Percentiles rank a stretch among this genome's conserved stretches.
Evolutionary conservation across 208 protist species (phyloP).

Genomic region (Tritrichomonas musculus): DNA sequence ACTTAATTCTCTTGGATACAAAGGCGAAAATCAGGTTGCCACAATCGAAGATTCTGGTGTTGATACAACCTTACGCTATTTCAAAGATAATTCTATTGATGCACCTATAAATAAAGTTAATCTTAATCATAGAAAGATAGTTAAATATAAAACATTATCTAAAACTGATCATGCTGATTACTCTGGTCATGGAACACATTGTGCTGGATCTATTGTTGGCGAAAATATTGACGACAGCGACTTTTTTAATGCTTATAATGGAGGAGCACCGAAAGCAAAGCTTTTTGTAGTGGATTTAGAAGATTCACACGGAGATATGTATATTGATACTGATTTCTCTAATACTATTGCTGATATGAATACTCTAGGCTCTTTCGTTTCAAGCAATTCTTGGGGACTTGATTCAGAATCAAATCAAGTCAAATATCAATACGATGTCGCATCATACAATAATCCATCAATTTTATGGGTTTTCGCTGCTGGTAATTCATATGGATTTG

Average conservation of each 20-base stretch:
- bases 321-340: no score
- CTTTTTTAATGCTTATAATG: neutral
- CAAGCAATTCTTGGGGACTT: neutral
- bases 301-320: neutral
- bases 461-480: neutral
- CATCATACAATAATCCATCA: neutral
- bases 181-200: conserved; percentile 36
- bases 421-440: neutral
- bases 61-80: neutral
- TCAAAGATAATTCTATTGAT: neutral
- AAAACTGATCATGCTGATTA: no score
- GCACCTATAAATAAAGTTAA: neutral
- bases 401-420: no score
- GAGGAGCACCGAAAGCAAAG: neutral
- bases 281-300: neutral
- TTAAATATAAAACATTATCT: neutral
- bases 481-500: neutral
- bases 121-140: neutral
- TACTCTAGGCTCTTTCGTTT: neutral
- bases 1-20: neutral
- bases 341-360: no score
- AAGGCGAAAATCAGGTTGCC: neutral
- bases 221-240: neutral
- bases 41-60: neutral
- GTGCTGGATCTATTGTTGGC: conserved; percentile 34